These are phyloP conservation scores for Ogataea chonburiensis DNA, from an alignment of 805 yeast species.

Conservation along the genomic window DNA sequence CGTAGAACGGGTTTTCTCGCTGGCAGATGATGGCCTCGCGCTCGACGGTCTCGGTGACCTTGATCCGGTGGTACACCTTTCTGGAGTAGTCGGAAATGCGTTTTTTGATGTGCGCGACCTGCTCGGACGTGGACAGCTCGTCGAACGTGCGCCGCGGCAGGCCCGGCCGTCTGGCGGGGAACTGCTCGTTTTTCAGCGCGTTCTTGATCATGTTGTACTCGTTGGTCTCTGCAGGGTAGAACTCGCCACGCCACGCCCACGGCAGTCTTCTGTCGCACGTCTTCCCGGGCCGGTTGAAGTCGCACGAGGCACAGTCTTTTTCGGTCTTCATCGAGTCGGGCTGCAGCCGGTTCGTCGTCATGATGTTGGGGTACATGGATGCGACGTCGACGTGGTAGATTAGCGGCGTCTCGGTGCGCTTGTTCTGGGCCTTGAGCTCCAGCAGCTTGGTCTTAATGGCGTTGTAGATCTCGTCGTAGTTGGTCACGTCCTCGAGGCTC, in stretches of 20 bases:
- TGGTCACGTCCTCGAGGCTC: slow-evolving; percentile 71
- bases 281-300: slow-evolving; percentile 93
- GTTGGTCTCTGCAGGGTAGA: slow-evolving; percentile 82
- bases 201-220: slow-evolving; percentile 89
- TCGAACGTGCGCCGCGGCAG: slow-evolving; percentile 65
- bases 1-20: slow-evolving; percentile 95
- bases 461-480: slow-evolving; percentile 71
- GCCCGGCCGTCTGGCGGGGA: slow-evolving; percentile 60
- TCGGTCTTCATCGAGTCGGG: slow-evolving; percentile 97
- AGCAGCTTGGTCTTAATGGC: slow-evolving; percentile 53
- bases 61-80: slow-evolving; percentile 79
- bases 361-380: slow-evolving; percentile 98
- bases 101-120: slow-evolving; percentile 70
- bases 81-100: slow-evolving; percentile 80
- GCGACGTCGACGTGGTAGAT: slow-evolving; percentile 99
- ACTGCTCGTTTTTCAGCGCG: slow-evolving; percentile 74
- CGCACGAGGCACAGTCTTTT: slow-evolving; percentile 96
- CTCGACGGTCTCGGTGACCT: slow-evolving; percentile 78
- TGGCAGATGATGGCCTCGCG: slow-evolving; percentile 95
- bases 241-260: slow-evolving; percentile 99
- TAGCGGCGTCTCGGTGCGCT: slow-evolving; percentile 72
- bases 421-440: slow-evolving; percentile 61
- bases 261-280: slow-evolving; percentile 86
- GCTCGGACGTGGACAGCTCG: slow-evolving; percentile 74
- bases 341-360: slow-evolving; percentile 95